These are phyloP conservation scores for Marasmius sp. DNA, from an alignment of 1,284 basidiomycete genomes.

Conservation along the genomic window DNA sequence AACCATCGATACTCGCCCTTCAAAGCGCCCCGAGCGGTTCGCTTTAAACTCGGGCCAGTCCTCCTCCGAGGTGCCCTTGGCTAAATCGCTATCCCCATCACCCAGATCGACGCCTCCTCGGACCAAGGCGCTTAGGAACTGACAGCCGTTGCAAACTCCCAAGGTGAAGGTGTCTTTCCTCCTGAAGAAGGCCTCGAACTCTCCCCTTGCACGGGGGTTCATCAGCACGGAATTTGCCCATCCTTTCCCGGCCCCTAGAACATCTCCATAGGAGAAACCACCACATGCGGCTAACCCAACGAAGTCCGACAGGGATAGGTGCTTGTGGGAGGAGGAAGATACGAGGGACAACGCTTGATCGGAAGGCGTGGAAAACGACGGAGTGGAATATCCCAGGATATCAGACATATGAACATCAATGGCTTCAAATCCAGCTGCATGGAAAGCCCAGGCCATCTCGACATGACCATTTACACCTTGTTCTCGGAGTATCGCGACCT, in stretches of 20 bases:
- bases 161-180: constrained; percentile 84
- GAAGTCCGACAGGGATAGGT: neutral
- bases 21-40: constrained; percentile 90
- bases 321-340: neutral
- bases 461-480: constrained; percentile 98
- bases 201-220: constrained; percentile 68
- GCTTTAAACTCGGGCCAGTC: constrained; percentile 91
- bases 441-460: constrained; percentile 99
- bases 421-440: constrained; percentile 89
- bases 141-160: constrained; percentile 98
- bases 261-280: constrained; percentile 98
- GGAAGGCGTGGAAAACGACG: constrained; percentile 68
- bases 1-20: constrained; percentile 83
- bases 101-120: neutral
- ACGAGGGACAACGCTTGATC: constrained; percentile 16
- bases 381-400: constrained; percentile 69
- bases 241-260: constrained; percentile 95
- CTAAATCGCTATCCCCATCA: constrained; percentile 26
- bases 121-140: constrained; percentile 86
- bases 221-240: constrained; percentile 96
- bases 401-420: constrained; percentile 99
- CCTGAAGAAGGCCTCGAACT: constrained; percentile 84
- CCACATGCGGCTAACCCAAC: constrained; percentile 91
- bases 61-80: constrained; percentile 85
- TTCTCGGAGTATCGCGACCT: constrained; percentile 94